Conservation (phyloP, 495 filamentous ascomycete genomes). For the Xylaria venustula region DNA sequence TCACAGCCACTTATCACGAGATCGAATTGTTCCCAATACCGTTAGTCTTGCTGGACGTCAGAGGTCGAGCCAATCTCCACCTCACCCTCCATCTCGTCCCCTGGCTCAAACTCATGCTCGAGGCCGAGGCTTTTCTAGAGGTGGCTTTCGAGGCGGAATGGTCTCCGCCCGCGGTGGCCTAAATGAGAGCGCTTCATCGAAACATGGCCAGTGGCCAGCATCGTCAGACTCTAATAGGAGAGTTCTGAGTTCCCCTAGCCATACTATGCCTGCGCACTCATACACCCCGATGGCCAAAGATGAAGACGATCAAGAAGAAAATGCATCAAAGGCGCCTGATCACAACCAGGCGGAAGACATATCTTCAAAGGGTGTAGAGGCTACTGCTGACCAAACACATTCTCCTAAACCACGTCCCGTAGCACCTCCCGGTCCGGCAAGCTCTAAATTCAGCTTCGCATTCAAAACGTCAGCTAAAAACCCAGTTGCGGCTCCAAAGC, state of each 20-base stretch:
- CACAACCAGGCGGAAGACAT: conserved; percentile 62
- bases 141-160: conserved; percentile 41
- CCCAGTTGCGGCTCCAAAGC: conserved; percentile 59
- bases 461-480: conserved; percentile 70
- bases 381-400: conserved; percentile 45
- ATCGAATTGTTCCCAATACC: conserved; percentile 51
- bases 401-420: conserved; percentile 48
- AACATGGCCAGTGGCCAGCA: conserved; percentile 6
- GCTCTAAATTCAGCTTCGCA: conserved; percentile 84
- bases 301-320: conserved; percentile 45
- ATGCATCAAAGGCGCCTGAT: conserved; percentile 61
- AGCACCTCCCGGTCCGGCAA: conserved; percentile 52
- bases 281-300: conserved; percentile 27
- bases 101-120: conserved; percentile 53
- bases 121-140: conserved; percentile 52
- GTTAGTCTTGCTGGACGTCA: conserved; percentile 51
- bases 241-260: conserved; percentile 15
- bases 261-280: conserved; percentile 25
- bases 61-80: conserved; percentile 49
- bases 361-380: conserved; percentile 43
- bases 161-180: conserved; percentile 29
- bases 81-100: conserved; percentile 44
- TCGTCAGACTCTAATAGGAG: neutral
- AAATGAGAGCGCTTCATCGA: conserved; percentile 5
- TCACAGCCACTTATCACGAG: conserved; percentile 54